Base-by-base conservation (phyloP, 345 rosid genomes). In the Litchi chinensis region DNA sequence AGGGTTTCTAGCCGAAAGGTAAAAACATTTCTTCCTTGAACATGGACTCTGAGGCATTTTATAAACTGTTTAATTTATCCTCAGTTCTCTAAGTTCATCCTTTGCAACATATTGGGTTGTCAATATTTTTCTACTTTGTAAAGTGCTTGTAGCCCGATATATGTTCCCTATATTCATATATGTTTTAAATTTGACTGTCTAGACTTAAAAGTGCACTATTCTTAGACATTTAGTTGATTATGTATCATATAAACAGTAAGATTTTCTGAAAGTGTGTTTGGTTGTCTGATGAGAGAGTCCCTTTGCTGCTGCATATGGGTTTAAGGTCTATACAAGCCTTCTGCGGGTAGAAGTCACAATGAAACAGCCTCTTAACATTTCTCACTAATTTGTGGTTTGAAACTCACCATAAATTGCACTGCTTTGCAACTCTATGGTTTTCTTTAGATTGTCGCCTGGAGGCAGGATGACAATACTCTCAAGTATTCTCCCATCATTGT, bases 1-100 rank as follows among this genome's bases (percentile, higher is more conserved):
- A 93, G 87, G 85, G 87, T 93, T 88, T 93, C 98, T 24, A 96
- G 99, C 85, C 91, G 99, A 76, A 96, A 96, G 98, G 98, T 95
- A 64, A 22, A 65, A 4, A 68, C 66, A 75, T 44, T 62, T 76
- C 4, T 65, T 37, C 71, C 59, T 63, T 24, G 44, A 44, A 26
- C 43, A 43, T 32, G 26, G 72, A 52, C 67, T 15, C 16, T 28
- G 40, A 37, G 54, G 15, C 37, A 8, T 69, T 26, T 22, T 12
- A 10, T 56, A 41, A 70, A 6, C 68, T 24, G 71, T 46, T 67
- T 67, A 52, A 54, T 22, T 18, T 22, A n/a, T 22, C 12, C 4
- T 37, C 18, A 2, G 15, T 21, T 13, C 11, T 66, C 24, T 15
- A 56, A 68, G 54, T 52, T 66, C 63, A 50, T 54, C 40, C 46